Conservation (phyloP, 2,329 filamentous ascomycete species). For the Ophiostoma himal-ulmi region DNA sequence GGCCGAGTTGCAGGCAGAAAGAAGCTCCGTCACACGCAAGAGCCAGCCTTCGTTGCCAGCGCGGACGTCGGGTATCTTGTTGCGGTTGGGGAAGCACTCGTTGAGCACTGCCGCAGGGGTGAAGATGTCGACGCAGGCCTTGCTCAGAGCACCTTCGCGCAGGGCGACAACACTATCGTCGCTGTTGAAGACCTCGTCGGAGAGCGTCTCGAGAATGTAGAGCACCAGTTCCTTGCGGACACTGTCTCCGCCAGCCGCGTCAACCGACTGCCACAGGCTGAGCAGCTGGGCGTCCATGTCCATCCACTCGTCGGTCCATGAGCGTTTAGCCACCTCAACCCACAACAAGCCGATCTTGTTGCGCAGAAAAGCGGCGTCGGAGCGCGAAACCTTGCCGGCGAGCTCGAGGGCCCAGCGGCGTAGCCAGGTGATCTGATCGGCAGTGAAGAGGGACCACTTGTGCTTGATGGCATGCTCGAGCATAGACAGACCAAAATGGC, state of each 20-base stretch:
- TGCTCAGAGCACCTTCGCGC: slow-evolving; percentile 76
- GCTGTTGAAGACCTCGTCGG: slow-evolving; percentile 87
- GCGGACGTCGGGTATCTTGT: slow-evolving; percentile 62
- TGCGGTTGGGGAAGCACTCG: slow-evolving; percentile 69
- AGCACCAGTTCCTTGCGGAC: slow-evolving; percentile 80
- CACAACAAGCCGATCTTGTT: slow-evolving; percentile 94
- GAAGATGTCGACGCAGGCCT: slow-evolving; percentile 89
- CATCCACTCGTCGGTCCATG: slow-evolving; percentile 89
- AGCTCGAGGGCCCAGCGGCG: slow-evolving; percentile 74
- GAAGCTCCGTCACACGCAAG: slow-evolving; percentile 64
- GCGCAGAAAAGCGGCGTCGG: slow-evolving; percentile 75
- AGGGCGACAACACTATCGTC: slow-evolving; percentile 83
- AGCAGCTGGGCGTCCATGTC: slow-evolving; percentile 86
- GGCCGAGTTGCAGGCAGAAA: slow-evolving; percentile 65
- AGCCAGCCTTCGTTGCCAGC: slow-evolving; percentile 85
- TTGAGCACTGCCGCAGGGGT: slow-evolving; percentile 70
- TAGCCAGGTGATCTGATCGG: slow-evolving; percentile 61
- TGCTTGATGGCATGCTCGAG: slow-evolving; percentile 87
- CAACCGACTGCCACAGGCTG: slow-evolving; percentile 69
- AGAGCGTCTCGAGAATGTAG: slow-evolving; percentile 81
- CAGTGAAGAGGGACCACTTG: slow-evolving; percentile 68
- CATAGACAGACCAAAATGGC: slow-evolving; percentile 89
- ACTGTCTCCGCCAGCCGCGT: slow-evolving; percentile 44
- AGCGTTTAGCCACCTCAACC: slow-evolving; percentile 89
- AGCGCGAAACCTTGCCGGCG: slow-evolving; percentile 61